Base-by-base conservation (phyloP, 805 yeast genomes). In the Sporopachydermia lactativora region DNA sequence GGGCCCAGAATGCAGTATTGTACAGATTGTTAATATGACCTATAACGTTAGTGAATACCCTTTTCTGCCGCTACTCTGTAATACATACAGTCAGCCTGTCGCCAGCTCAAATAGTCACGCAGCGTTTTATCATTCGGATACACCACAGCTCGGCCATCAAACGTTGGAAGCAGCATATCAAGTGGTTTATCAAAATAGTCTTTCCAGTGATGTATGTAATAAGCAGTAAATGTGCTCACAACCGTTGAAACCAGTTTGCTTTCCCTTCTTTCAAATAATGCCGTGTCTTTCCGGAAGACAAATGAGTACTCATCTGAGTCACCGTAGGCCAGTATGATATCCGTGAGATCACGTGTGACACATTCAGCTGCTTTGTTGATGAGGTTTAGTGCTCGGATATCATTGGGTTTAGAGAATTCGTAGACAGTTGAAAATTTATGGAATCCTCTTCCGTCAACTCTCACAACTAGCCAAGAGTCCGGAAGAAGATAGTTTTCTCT, bases 241-340 rank as follows among this genome's bases (percentile, higher is more conserved):
- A 92, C 77, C 1, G 94, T 75, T 2, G 92, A 72, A 0, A 82
- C 75, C 19, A 92, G 60, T 56, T 92, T 92, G 47, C 64, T 62
- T 45, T 81, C 88, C 44, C 98, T 62, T 51, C 97, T 65, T 48
- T 88, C 95, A 52, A 80, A 89, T 44, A 89, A 56, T 1, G 60
- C 61, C n/a, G 92, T 75, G 19, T 65, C 65, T 36, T 68, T 71
- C 24, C 75, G 63, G 40, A 92, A 59, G 3, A 89, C 70, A 57
- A 89, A 89, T 11, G 89, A 79, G 55, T 81, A 92, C 61, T 92
- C 98, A 58, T 92, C 98, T 34, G 94, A 80, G 52, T 92, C 97
- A 0, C 98, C 98, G 54, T 81, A 92, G 0, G 95, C 95, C 55
- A 88, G 47, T 5, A 77, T 52, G 1, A 84, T 69, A 46, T 92